Base-by-base conservation (phyloP, 148 eudicot genomes). In the Fallopia convolvulus region DNA sequence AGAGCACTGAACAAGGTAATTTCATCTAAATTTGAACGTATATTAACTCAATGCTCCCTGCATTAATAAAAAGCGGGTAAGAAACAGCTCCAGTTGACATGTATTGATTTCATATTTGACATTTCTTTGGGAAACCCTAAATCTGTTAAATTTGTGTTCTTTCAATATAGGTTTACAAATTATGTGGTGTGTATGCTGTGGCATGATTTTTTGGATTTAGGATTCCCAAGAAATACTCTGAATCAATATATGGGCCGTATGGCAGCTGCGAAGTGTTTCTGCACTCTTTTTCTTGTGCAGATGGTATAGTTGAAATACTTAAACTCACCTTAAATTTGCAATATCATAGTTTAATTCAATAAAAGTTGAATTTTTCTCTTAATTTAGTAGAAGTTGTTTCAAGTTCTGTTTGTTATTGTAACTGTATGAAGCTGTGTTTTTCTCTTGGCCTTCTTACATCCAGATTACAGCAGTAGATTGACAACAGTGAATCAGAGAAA, bases 1-100 rank as follows among this genome's bases (percentile, higher is more conserved):
- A 11, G 75, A 48, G 15, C 53, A 14, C 53, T 73, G 75, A 6
- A n/a, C 75, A 44, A 73, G 75, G 75, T 73, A 73, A 33, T 33
- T 33, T 14, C n/a, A n/a, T 72, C 52, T 30, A n/a, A 41, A 18
- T 66, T 15, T 5, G 42, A 15, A 65, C 6, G 9, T 66, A 61
- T 36, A 32, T 32, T 44, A 66, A 65, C 13, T 33, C 20, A 32
- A 66, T 66, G 44, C 44, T 66, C 70, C 12, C 39, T 61, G 70
- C 70, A 26, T 61, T 23, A 13, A 23, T 9, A 3, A 61, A 26
- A 61, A 68, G 41, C 44, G 20, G 36, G 72, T 15, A 33, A 68
- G 72, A 36, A 68, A 17, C 15, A 32, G 11, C 70, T 63, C 40
- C 70, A 11, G 15, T 26, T 63, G 70, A 13, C 70, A 63, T 30